phyloP scores from a whole-genome alignment of 164 flowering plant species.

The Hamamelis virginiana region DNA sequence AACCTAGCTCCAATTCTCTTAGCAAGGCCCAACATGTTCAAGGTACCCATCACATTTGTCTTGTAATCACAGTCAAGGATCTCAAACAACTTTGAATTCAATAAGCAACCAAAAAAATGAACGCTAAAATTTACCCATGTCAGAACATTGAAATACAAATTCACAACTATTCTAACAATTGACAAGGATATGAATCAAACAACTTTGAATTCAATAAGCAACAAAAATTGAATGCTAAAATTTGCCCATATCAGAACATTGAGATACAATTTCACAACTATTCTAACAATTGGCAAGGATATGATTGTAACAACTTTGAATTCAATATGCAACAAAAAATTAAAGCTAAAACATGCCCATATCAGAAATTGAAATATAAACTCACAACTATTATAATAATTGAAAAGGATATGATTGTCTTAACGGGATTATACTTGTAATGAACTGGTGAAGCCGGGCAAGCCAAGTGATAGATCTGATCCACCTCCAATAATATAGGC shows the following conservation, averaged over 20 bases:
- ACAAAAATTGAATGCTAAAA: neutral
- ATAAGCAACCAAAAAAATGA: slow-evolving; percentile 2
- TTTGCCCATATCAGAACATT: too few relatives aligned
- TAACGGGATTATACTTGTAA: slow-evolving; percentile 91
- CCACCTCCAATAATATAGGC: slow-evolving; percentile 94
- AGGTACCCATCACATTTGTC: slow-evolving; percentile 97
- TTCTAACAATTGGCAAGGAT: slow-evolving; percentile 47
- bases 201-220: slow-evolving; percentile 4
- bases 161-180: neutral
- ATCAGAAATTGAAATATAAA: too few relatives aligned
- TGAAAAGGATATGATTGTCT: slow-evolving; percentile 88
- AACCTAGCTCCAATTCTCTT: slow-evolving; percentile 93
- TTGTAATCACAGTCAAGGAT: slow-evolving; percentile 69
- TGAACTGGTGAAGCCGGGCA: slow-evolving; percentile 99
- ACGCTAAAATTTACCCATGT: too few relatives aligned
- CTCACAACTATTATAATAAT: neutral
- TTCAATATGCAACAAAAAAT: neutral
- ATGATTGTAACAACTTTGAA: slow-evolving; percentile 36
- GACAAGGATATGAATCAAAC: slow-evolving; percentile 70
- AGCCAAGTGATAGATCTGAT: slow-evolving; percentile 95
- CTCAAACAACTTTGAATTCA: slow-evolving; percentile 12
- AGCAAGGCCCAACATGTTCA: slow-evolving; percentile 96
- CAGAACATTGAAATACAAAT: slow-evolving; percentile 3
- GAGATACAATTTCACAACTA: slow-evolving; percentile 1
- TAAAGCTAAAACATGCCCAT: too few relatives aligned